Evolutionary conservation across 108 stramenopile species (phyloP), one percentile per base, ranked within the genome.

Genomic region (Chaetoceros tenuissimus): DNA sequence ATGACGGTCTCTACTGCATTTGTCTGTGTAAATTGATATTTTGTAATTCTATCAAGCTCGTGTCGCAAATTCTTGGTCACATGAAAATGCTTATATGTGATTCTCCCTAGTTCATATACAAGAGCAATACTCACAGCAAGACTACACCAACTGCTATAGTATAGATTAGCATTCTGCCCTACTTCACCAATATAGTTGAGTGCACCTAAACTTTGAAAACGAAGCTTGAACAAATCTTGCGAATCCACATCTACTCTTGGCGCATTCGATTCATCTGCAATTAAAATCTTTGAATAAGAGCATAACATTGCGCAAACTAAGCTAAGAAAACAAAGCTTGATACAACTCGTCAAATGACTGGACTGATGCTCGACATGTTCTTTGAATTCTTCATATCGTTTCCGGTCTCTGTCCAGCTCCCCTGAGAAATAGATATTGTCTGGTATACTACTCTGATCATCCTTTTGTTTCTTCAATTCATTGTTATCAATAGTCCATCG

Each of bases 131-230:
- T 55, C 16, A 68, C 17, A 13, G 22, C 31, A 21, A 64, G 30
- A n/a, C 60, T 64, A 3, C 66, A 50, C 73, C 72, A 72, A 28
- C 52, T 44, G 2, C 48, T 44, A 43, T 73, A 74, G 31, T 79
- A 79, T 24, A 79, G 61, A 50, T 79, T 79, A 26, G 78, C 78
- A 55, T 79, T 79, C 48, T 63, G 63, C n/a, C 71, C 73, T 26
- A 79, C 66, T 20, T 67, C 46, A 1, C 78, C 78, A 0, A 60
- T 46, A 3, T 43, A 31, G 59, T 74, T 66, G 23, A 74, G 67
- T 10, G 78, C 78, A 3, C 64, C 73, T n/a, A 79, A 54, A 28
- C 60, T 60, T 13, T 63, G 51, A 51, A 51, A 51, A 5, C 10
- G 49, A 16, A 51, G 25, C 5, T 5, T 10, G 16, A 51, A 24